A percentile compares a stretch with the other conserved stretches of the same genome.
phyloP scores from a whole-genome alignment of 345 rosid species.

The Melaleuca alternifolia region DNA sequence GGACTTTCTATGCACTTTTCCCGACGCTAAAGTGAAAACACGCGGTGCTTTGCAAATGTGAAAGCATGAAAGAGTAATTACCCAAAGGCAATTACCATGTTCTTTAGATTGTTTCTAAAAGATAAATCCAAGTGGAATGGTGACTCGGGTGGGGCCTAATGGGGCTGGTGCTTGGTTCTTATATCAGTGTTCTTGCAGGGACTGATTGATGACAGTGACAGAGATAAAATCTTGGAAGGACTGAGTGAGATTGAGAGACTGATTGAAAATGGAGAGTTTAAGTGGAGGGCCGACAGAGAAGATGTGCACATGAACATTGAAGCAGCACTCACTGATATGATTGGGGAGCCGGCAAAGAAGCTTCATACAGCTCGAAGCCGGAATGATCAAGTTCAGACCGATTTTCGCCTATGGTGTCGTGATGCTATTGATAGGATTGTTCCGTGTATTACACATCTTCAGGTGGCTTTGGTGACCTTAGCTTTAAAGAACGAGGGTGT shows the following conservation, averaged over 20 bases:
- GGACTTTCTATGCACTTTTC: background rate
- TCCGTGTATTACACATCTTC: slow-evolving; percentile 36
- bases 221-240: slow-evolving; percentile 63
- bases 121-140: background rate
- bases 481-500: slow-evolving; percentile 61
- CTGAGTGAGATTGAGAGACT: slow-evolving; percentile 59
- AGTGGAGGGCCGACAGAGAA: slow-evolving; percentile 90
- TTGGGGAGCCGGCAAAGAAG: slow-evolving; percentile 97
- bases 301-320: slow-evolving; percentile 98
- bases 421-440: slow-evolving; percentile 66
- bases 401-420: slow-evolving; percentile 90
- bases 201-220: slow-evolving; percentile 48
- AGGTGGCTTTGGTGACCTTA: slow-evolving; percentile 56
- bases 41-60: background rate
- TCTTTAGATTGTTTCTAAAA: background rate
- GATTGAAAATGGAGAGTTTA: slow-evolving; percentile 57
- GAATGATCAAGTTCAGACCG: slow-evolving; percentile 86
- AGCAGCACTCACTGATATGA: slow-evolving; percentile 83
- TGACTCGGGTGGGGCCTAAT: background rate
- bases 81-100: background rate
- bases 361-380: slow-evolving; percentile 93
- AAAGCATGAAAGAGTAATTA: background rate
- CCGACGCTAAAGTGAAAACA: background rate
- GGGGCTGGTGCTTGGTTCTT: background rate
- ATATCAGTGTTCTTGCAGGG: slow-evolving; percentile 28